Base-by-base conservation (phyloP, 2,329 filamentous ascomycete genomes). In the Penicillium sp. region DNA sequence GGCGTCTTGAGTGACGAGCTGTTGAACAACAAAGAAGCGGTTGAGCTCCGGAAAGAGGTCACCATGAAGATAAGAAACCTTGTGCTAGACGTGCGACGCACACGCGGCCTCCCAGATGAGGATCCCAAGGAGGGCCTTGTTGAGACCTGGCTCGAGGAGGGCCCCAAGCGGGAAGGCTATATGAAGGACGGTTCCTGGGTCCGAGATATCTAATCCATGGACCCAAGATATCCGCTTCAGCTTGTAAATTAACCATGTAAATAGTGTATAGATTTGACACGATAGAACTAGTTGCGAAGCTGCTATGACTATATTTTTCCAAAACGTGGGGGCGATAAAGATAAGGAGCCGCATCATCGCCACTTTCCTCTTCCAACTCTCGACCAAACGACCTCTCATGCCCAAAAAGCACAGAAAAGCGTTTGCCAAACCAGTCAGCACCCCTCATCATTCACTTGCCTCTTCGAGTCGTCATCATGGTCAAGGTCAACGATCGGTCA, bases 1-100 rank as follows among this genome's bases (percentile, higher is more conserved):
- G 88, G 85, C 0, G 81, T 86, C 13, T 68, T 89, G 49, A 83
- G 75, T 13, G 85, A 89, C 20, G 77, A 81, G 36, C 75, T 92
- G 25, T 84, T 84, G 70, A 81, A 85, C 60, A 82, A 85, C 10
- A 72, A 77, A n/a, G 91, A 96, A 72, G 92, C 90, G 0, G 80
- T 88, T 47, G 80, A 85, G 60, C 75, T 95, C 56, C 79, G 94
- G 52, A 84, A 88, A 48, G 90, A 96, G 70, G 90, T 92, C 44
- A 90, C 92, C 2, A 79, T 80, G 69, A 81, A 86, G 53, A 83
- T 97, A 30, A 81, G 94, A 44, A 81, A 88, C 49, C 88, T 95
- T 68, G 87, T 99, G 2, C 73, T 92, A 46, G 89, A 90, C 63
- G 79, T 97, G 20, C 81, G 92, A 55, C 79, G 83, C 57, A 80